A percentile compares a stretch with the other conserved stretches of the same genome.
Conservation (phyloP, 2,329 filamentous ascomycete species). For the Onygenales sp. region DNA sequence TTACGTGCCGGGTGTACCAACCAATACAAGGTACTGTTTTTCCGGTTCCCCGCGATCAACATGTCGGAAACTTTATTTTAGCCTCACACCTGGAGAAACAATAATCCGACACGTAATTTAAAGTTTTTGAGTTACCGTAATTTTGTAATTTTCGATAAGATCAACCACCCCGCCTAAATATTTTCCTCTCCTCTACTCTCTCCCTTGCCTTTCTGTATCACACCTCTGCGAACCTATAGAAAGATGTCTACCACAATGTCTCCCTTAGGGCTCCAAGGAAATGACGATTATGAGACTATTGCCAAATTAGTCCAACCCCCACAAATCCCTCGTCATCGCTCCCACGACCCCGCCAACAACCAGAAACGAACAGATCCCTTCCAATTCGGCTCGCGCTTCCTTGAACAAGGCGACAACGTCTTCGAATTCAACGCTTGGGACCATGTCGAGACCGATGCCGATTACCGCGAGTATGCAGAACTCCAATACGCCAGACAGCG, state of each 20-base stretch:
- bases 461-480: conserved; percentile 78
- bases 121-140: background rate
- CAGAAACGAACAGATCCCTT: conserved; percentile 87
- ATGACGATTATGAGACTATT: conserved; percentile 21
- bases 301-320: conserved; percentile 38
- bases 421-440: conserved; percentile 99
- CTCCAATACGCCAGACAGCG: conserved; percentile 79
- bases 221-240: background rate
- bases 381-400: conserved; percentile 82
- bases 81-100: background rate
- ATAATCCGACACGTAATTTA: background rate
- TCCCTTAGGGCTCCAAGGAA: conserved; percentile 12
- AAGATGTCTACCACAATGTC: background rate
- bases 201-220: background rate
- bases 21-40: background rate
- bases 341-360: conserved; percentile 61
- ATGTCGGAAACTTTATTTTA: background rate
- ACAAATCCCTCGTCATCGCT: conserved; percentile 51
- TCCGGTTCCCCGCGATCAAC: background rate
- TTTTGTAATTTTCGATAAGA: background rate
- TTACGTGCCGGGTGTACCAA: background rate
- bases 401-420: conserved; percentile 77
- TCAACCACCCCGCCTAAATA: background rate
- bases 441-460: conserved; percentile 85
- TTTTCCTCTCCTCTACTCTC: background rate